Evolutionary conservation across 2,329 filamentous ascomycete species (phyloP), one percentile per base, ranked within the genome.

Genomic region (Sclerotinia minor): DNA sequence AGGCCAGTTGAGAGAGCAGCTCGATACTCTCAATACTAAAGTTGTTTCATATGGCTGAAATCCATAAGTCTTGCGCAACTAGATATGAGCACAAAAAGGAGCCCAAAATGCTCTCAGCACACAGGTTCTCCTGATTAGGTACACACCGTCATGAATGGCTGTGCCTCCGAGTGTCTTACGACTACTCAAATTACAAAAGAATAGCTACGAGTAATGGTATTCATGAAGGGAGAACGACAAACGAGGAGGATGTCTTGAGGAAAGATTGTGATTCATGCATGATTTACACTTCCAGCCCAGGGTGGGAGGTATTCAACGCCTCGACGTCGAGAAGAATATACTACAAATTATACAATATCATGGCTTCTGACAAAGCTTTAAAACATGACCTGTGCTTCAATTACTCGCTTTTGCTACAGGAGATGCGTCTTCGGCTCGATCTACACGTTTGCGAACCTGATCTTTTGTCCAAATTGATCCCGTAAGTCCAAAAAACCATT

Each of bases 401-500:
- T 55, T 71, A 19, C 57, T 53, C 11, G 71, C 59, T 45, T 55
- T 69, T 54, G 72, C 67, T 26, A 68, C 65, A 35, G 72, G 70
- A 32, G 72, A 72, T 49, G 71, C 66, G 38, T 73, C 69, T 21
- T 73, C 70, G 35, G 69, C 7, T 38, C 70, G 59, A n/a, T 67
- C 35, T n/a, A 53, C 13, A 65, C 68, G 69, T 60, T 68, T 69
- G 64, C 67, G 59, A 24, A 73, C 67, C 70, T 73, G 69, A 68
- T 77, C 72, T 65, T 71, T 73, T 45, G 74, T 73, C 72, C 73
- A 77, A 29, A 77, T 72, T 11, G 77, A 76, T 50, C 74, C 78
- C 4, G 80, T 73, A 65, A 78, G 72, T 9, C 75, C 75, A 76
- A 79, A 81, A 70, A 83, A 79, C 69, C 71, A 77, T 38, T 75